These are phyloP conservation scores for Yarrowia divulgata DNA, from an alignment of 805 yeast genomes.

Conservation along the genomic window DNA sequence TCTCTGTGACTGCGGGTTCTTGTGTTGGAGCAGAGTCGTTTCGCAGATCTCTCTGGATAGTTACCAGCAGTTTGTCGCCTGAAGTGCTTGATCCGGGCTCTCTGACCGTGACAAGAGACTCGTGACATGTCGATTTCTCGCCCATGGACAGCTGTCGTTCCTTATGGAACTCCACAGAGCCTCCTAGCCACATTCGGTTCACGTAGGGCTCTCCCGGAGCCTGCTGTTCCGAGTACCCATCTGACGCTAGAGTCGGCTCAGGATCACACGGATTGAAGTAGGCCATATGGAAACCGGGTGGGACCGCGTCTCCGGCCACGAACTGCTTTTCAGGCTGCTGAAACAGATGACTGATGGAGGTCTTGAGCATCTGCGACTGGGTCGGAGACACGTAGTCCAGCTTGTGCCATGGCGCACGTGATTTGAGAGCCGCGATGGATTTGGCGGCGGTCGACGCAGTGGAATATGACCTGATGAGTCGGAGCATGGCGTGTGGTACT, in stretches of 20 bases:
- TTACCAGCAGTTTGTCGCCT: constrained; percentile 56
- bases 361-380: constrained; percentile 47
- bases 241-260: constrained; percentile 60
- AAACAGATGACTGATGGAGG: constrained; percentile 47
- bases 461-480: background rate
- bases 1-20: constrained; percentile 55
- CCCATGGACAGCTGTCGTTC: constrained; percentile 51
- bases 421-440: constrained; percentile 16
- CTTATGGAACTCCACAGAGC: constrained; percentile 58
- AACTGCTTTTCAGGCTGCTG: constrained; percentile 27
- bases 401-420: constrained; percentile 45
- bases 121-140: constrained; percentile 58
- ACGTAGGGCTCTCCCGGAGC: constrained; percentile 62
- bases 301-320: constrained; percentile 43
- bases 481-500: background rate
- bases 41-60: constrained; percentile 59
- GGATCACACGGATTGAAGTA: constrained; percentile 67
- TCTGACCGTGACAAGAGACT: constrained; percentile 53
- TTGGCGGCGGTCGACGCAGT: background rate
- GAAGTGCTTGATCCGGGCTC: constrained; percentile 40
- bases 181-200: constrained; percentile 81
- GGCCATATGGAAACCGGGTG: constrained; percentile 68
- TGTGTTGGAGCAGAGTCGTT: constrained; percentile 43
- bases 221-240: constrained; percentile 84
- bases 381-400: constrained; percentile 48